Evolutionary conservation across 768 basidiomycete species (phyloP).

Genomic region (Guyanaporus albipodus): DNA sequence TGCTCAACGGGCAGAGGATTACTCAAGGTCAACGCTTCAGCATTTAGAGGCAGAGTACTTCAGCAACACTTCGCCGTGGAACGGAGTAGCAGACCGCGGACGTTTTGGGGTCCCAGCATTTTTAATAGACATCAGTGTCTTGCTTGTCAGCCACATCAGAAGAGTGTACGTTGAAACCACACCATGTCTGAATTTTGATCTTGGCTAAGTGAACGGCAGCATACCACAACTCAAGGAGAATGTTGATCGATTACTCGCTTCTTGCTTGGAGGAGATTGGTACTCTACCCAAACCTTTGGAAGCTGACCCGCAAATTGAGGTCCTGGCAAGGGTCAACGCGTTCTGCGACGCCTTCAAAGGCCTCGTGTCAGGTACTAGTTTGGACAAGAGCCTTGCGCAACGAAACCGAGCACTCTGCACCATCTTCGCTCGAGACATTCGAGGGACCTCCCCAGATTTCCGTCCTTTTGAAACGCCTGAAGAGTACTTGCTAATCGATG

Average conservation of each 20-base stretch:
- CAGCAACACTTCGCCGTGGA: conserved; percentile 50
- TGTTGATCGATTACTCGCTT: conserved; percentile 38
- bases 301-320: conserved; percentile 42
- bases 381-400: conserved; percentile 37
- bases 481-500: conserved; percentile 10
- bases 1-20: conserved; percentile 39
- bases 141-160: conserved; percentile 51
- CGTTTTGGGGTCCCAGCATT: conserved; percentile 56
- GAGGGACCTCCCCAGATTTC: conserved; percentile 41
- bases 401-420: conserved; percentile 31
- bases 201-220: conserved; percentile 30
- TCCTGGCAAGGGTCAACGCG: conserved; percentile 39
- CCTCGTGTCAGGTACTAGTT: conserved; percentile 30
- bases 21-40: conserved; percentile 38
- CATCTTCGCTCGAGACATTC: conserved; percentile 33
- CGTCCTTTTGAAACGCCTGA: conserved; percentile 25
- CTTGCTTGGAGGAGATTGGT: conserved; percentile 32
- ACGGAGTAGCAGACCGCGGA: conserved; percentile 35
- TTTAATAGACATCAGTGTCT: conserved; percentile 46
- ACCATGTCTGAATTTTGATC: not conserved
- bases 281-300: conserved; percentile 39
- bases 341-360: conserved; percentile 42
- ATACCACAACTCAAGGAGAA: conserved; percentile 42
- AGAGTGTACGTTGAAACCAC: conserved; percentile 39
- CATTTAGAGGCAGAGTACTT: conserved; percentile 44